Conservation (phyloP, 371 early-diverging fungal species). For the Circinella umbellata region DNA sequence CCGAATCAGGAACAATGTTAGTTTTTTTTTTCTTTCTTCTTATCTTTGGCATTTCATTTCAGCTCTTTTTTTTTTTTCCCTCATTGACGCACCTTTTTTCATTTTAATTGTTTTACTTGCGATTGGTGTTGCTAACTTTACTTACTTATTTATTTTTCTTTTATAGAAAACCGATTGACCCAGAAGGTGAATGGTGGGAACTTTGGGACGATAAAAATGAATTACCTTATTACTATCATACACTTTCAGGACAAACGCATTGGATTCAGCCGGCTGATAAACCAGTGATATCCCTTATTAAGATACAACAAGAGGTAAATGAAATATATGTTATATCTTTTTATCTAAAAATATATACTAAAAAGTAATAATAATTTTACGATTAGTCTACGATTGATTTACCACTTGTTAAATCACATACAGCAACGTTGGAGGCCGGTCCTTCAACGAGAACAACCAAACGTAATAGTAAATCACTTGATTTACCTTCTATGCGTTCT, state of each 20-base stretch:
- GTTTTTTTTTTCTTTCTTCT: conserved; percentile 6
- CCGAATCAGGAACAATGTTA: conserved; percentile 21
- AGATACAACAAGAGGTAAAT: conserved; percentile 49
- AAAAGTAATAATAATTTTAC: background rate
- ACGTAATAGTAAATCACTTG: conserved; percentile 31
- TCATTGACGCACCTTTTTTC: background rate
- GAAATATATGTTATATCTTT: background rate
- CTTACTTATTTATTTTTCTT: background rate
- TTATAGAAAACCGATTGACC: conserved; percentile 37
- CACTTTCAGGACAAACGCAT: conserved; percentile 81
- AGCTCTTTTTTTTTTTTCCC: conserved; percentile 4
- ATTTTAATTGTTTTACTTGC: too few species aligned
- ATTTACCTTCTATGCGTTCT: conserved; percentile 23
- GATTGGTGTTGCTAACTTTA: background rate
- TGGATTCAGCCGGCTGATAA: conserved; percentile 84
- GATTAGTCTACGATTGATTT: background rate
- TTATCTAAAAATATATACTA: background rate
- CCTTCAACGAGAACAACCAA: conserved; percentile 7
- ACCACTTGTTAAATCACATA: background rate
- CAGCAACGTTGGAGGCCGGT: conserved; percentile 7
- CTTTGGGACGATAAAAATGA: conserved; percentile 85
- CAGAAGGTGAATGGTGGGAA: conserved; percentile 95
- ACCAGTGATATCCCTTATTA: conserved; percentile 77
- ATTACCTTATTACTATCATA: conserved; percentile 90
- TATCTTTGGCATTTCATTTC: background rate